Conservation (phyloP, 208 protist species). For the Leishmania braziliensis region DNA sequence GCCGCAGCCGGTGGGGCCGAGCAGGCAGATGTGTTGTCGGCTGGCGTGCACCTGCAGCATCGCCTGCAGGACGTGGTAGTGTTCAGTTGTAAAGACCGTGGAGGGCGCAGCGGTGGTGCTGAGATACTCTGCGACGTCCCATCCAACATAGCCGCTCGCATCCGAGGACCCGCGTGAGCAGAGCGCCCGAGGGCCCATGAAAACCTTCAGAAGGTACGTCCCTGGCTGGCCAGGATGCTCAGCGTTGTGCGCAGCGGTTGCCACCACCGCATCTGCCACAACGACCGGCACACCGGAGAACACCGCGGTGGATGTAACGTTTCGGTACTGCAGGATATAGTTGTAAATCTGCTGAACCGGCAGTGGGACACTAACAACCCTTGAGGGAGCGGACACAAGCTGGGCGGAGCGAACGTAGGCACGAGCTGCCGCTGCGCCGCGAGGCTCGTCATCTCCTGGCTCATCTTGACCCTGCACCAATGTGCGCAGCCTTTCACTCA, state of each 20-base stretch:
- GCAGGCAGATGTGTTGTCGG: slow-evolving; percentile 79
- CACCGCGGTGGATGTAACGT: slow-evolving; percentile 10
- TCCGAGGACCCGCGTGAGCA: neutral
- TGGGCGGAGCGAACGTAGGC: slow-evolving; percentile 36
- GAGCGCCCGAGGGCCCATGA: slow-evolving; percentile 44
- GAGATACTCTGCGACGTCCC: slow-evolving; percentile 22
- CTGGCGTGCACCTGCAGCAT: slow-evolving; percentile 79
- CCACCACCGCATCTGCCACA: slow-evolving; percentile 61
- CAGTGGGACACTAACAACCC: slow-evolving; percentile 9
- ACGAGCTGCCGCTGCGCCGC: slow-evolving; percentile 15
- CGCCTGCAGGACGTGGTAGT: slow-evolving; percentile 69
- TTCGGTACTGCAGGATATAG: slow-evolving; percentile 39
- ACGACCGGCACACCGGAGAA: slow-evolving; percentile 38
- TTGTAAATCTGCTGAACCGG: slow-evolving; percentile 53
- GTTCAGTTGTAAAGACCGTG: slow-evolving; percentile 61
- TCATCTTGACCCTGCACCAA: slow-evolving; percentile 10
- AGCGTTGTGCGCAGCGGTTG: slow-evolving; percentile 36
- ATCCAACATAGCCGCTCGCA: neutral
- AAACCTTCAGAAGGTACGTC: slow-evolving; percentile 53
- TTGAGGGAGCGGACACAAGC: slow-evolving; percentile 17
- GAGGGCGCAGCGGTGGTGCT: slow-evolving; percentile 28
- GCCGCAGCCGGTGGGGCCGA: slow-evolving; percentile 89
- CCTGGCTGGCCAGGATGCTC: slow-evolving; percentile 29
- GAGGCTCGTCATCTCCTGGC: slow-evolving; percentile 16
- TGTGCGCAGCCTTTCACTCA: slow-evolving; percentile 22